Percentiles rank a stretch among this genome's conserved stretches.
phyloP scores from a whole-genome alignment of 2,329 filamentous ascomycete genomes.

The Hymenoscyphus repandus region DNA sequence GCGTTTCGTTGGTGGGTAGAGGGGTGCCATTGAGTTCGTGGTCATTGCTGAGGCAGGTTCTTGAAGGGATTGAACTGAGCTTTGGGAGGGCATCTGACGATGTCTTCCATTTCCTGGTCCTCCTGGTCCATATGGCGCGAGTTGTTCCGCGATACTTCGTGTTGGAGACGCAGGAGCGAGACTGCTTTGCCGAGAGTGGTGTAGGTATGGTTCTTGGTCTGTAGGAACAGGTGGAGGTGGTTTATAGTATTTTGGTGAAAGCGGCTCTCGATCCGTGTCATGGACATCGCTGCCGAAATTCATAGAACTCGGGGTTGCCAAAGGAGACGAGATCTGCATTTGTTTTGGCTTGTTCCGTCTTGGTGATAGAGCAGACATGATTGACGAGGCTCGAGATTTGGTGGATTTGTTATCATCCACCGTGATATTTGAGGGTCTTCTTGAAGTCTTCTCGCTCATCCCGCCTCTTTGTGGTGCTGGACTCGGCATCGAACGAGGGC shows the following conservation, averaged over 20 bases:
- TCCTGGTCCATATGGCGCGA: slow-evolving; percentile 13
- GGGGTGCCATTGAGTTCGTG: slow-evolving; percentile 20
- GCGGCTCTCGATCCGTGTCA: slow-evolving; percentile 49
- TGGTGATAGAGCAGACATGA: slow-evolving; percentile 57
- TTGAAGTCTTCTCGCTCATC: slow-evolving; percentile 41
- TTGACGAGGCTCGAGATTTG: slow-evolving; percentile 52
- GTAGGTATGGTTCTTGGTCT: slow-evolving; percentile 37
- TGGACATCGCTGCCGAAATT: slow-evolving; percentile 51
- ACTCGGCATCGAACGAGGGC: slow-evolving; percentile 25
- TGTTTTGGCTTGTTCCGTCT: slow-evolving; percentile 39
- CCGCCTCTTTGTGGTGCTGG: slow-evolving; percentile 26
- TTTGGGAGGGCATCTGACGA: slow-evolving; percentile 18
- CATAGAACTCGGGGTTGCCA: slow-evolving; percentile 57
- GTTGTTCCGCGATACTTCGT: slow-evolving; percentile 25
- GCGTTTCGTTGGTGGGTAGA: slow-evolving; percentile 5
- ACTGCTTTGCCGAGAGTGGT: slow-evolving; percentile 16
- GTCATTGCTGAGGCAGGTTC: slow-evolving; percentile 18
- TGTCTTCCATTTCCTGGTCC: slow-evolving; percentile 8
- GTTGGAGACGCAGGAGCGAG: slow-evolving; percentile 19
- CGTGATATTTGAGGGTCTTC: slow-evolving; percentile 35
- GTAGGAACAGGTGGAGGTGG: slow-evolving; percentile 50
- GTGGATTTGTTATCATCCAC: slow-evolving; percentile 38
- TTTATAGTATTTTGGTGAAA: slow-evolving; percentile 54
- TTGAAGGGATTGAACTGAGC: slow-evolving; percentile 11
- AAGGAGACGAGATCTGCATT: slow-evolving; percentile 58